Conservation (phyloP, 306 rosid genomes). For the Pachyrhizus erosus region DNA sequence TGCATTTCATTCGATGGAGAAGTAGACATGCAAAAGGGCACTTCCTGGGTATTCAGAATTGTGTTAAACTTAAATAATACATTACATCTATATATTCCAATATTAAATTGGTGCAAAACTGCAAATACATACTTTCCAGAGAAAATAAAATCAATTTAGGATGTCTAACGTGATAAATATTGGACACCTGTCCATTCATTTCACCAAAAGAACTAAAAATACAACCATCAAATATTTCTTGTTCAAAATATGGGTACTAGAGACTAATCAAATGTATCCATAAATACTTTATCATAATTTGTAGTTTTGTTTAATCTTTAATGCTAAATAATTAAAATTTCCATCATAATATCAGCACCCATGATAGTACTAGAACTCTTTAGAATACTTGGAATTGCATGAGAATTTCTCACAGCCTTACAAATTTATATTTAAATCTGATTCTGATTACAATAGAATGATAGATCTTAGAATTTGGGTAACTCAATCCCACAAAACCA, state of each 20-base stretch:
- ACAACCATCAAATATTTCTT: neutral
- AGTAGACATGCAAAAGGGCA: neutral
- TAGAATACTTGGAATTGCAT: neutral
- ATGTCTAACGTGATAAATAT: slow-evolving; percentile 1
- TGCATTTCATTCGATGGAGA: slow-evolving; percentile 4
- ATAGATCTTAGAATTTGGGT: too few species aligned
- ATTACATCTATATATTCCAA: neutral
- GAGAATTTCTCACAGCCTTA: neutral
- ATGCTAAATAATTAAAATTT: slow-evolving; percentile 17
- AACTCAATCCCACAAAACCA: too few species aligned
- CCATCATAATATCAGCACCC: slow-evolving; percentile 4
- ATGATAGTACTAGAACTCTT: neutral
- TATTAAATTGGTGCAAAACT: slow-evolving; percentile 10
- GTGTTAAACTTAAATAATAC: slow-evolving; percentile 20
- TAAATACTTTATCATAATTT: neutral
- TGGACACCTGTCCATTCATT: slow-evolving; percentile 2
- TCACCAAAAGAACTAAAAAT: neutral
- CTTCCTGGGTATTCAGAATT: slow-evolving; percentile 26
- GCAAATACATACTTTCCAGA: slow-evolving; percentile 5
- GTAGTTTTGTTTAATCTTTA: neutral
- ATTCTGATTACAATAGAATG: neutral
- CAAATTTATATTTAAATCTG: neutral
- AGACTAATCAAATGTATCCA: slow-evolving; percentile 24
- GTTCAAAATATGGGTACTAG: neutral
- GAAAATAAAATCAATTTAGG: slow-evolving; percentile 14